Percentiles rank a stretch among this genome's conserved stretches.
These are phyloP conservation scores for Irpex sp. DNA, from an alignment of 1,284 basidiomycete genomes.

Conservation along the genomic window DNA sequence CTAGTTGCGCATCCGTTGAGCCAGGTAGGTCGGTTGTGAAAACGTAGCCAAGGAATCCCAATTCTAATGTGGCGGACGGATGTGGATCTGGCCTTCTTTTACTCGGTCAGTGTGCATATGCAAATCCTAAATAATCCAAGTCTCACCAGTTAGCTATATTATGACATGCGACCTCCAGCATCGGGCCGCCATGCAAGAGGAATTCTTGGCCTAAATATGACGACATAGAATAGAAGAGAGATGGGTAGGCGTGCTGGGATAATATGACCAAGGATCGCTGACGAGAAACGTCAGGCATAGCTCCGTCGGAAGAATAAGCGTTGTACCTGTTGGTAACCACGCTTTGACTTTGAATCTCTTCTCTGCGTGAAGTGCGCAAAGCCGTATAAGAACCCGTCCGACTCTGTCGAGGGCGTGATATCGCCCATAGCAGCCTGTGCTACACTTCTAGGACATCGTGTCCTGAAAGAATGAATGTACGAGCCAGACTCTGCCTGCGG, in stretches of 20 bases:
- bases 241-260: slow-evolving; percentile 80
- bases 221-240: slow-evolving; percentile 73
- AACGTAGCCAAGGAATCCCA: slow-evolving; percentile 79
- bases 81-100: slow-evolving; percentile 70
- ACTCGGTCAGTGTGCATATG: slow-evolving; percentile 12
- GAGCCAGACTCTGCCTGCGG: slow-evolving; percentile 75
- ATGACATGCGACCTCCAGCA: slow-evolving; percentile 83
- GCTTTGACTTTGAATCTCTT: slow-evolving; percentile 63
- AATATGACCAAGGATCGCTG: slow-evolving; percentile 86
- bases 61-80: slow-evolving; percentile 62
- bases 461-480: slow-evolving; percentile 71
- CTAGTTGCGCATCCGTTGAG: slow-evolving; percentile 69
- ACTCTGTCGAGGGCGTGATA: slow-evolving; percentile 33
- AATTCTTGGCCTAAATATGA: slow-evolving; percentile 75
- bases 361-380: slow-evolving; percentile 81
- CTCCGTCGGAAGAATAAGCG: not conserved
- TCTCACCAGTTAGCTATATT: slow-evolving; percentile 83
- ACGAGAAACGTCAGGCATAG: slow-evolving; percentile 6
- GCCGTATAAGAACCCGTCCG: slow-evolving; percentile 78
- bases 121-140: slow-evolving; percentile 9
- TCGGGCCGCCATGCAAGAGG: slow-evolving; percentile 70
- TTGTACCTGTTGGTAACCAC: slow-evolving; percentile 85
- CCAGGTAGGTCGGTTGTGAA: slow-evolving; percentile 72
- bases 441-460: slow-evolving; percentile 40
- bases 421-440: slow-evolving; percentile 24